Evolutionary conservation across 2,329 filamentous ascomycete genomes (phyloP), one percentile per base, ranked within the genome.

Genomic region (Alternaria viburni): DNA sequence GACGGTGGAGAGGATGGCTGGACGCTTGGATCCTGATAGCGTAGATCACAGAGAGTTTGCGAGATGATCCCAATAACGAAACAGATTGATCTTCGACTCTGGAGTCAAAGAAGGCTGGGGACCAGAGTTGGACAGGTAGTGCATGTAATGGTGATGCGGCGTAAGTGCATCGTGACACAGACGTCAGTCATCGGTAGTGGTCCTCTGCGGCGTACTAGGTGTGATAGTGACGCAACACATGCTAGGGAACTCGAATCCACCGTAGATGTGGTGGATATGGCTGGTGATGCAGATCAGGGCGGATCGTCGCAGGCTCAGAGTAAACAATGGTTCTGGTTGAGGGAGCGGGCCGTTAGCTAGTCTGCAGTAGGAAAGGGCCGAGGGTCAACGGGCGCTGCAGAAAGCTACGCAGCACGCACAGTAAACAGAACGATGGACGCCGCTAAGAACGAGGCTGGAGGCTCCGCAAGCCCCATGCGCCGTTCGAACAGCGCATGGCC

Each of bases 311-410:
- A 30, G 36, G 45, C 46, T 50, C 26, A 19, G 21, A 43, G 49
- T 15, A 57, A 49, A 55, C 21, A 46, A 25, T 58, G 49, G 30
- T 55, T 55, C 46, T 43, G 45, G 46, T 15, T 17, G 23, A 25
- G 50, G 61, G 61, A 52, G 47, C 61, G 61, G 61, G 57, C 61
- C 61, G 61, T 54, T 19, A 36, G 21, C 58, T 64, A 64, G 58
- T 54, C 41, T 36, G 43, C 13, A 56, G 19, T 15, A 13, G 57
- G 61, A n/a, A 60, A 59, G 45, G 57, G 17, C 36, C 44, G 30
- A 49, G 26, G 36, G 32, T 49, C 32, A 45, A 49, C 28, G 59
- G 43, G 59, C 55, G 25, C 41, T 30, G 49, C 49, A 45, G 47
- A 23, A 21, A 50, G 46, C 28, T 41, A 26, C 9, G 51, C 56